These are phyloP conservation scores for Abelmoschus esculentus DNA, from an alignment of 345 rosid genomes.

Conservation along the genomic window DNA sequence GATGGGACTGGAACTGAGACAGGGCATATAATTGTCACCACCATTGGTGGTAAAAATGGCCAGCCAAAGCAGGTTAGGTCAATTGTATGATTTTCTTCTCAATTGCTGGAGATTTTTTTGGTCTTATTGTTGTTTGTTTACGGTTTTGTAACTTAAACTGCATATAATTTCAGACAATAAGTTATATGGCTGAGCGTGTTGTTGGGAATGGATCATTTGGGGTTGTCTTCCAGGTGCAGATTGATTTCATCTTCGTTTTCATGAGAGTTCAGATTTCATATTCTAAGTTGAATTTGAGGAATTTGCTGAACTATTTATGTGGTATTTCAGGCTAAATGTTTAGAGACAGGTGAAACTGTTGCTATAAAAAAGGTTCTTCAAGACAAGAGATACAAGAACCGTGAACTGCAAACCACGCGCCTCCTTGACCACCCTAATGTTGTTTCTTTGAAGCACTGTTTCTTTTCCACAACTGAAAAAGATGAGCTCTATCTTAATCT, in stretches of 20 bases:
- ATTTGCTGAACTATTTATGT: constrained; percentile 5
- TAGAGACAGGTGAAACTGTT: constrained; percentile 93
- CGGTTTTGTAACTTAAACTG: neutral
- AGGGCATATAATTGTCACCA: constrained; percentile 78
- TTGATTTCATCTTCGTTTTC: neutral
- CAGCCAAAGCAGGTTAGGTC: constrained; percentile 85
- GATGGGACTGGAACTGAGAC: constrained; percentile 82
- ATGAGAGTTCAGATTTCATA: neutral
- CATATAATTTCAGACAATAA: constrained; percentile 47
- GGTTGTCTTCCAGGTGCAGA: constrained; percentile 76
- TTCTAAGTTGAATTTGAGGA: neutral
- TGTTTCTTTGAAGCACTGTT: constrained; percentile 83
- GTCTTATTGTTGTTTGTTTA: neutral
- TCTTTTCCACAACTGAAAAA: constrained; percentile 90
- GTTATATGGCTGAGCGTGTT: constrained; percentile 97
- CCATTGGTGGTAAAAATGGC: constrained; percentile 74
- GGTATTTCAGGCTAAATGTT: constrained; percentile 72
- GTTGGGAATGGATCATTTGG: constrained; percentile 98
- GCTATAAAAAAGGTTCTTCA: constrained; percentile 86
- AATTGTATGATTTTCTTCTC: neutral
- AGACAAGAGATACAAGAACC: constrained; percentile 93
- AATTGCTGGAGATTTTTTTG: neutral
- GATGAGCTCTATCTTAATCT: constrained; percentile 87
- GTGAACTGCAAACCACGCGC: constrained; percentile 95
- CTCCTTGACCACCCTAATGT: constrained; percentile 94